Conservation (phyloP, 2,329 filamentous ascomycete genomes). For the Fusarium graminum region DNA sequence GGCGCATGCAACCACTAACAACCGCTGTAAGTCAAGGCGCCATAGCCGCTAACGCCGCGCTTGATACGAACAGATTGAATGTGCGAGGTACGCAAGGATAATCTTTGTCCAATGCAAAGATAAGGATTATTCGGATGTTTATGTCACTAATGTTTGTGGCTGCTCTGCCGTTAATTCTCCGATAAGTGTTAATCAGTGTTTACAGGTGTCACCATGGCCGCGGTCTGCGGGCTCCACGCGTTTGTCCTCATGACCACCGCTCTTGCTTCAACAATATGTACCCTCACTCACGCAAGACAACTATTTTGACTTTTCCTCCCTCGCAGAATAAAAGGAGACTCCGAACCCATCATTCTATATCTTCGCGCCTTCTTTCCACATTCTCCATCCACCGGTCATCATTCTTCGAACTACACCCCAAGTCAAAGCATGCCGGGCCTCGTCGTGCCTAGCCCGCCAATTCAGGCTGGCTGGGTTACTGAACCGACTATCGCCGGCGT, state of each 20-base stretch:
- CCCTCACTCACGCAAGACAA: background rate
- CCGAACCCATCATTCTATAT: no score
- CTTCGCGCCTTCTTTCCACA: no score
- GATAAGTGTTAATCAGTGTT: background rate
- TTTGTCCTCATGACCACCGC: background rate
- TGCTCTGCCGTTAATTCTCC: background rate
- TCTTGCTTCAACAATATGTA: background rate
- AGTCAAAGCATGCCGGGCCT: no score
- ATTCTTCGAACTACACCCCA: no score
- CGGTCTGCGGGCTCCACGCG: background rate
- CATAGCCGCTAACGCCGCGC: background rate
- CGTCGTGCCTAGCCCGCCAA: no score
- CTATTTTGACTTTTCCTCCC: background rate
- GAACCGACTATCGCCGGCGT: background rate
- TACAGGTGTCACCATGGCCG: background rate
- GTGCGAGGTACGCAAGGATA: background rate
- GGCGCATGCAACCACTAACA: background rate
- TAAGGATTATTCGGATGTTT: no score
- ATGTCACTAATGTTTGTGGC: no score
- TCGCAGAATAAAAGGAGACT: background rate
- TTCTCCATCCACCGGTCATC: no score
- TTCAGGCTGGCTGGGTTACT: background rate
- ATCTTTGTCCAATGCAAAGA: no score
- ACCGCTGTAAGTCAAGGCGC: background rate
- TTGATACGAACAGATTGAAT: background rate